Base-by-base conservation (phyloP, 164 flowering plant species). In the Aristolochia contorta region DNA sequence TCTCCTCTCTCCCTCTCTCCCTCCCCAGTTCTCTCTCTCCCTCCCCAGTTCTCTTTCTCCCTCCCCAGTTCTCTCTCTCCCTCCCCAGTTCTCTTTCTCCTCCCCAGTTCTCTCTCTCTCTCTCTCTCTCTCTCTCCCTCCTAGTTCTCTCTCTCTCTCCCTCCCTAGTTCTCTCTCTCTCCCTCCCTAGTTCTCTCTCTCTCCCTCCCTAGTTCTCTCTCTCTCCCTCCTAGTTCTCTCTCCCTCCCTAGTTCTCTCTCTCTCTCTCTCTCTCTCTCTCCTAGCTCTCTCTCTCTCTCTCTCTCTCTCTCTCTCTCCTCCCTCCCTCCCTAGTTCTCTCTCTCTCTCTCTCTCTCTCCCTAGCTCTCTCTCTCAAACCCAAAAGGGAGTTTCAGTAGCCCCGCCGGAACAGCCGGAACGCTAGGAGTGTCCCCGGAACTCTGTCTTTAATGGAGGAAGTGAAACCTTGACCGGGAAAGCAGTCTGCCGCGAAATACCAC, bases 361-460 rank as follows among this genome's bases (percentile, higher is more conserved):
- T 51, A 3, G 24, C 19, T 33, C 25, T 32, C 41, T 10, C 56
- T 56, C n/a, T 54, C 20, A 21, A 52, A 52, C 21, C 21, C 2
- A 20, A 52, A 52, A 19, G 14, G 22, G 20, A 52, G 6, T 21
- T 21, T 19, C 20, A 52, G 23, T 21, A 20, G 21, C 4, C 21
- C 14, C 3, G 24, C 15, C 21, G 25, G 12, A 52, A 18, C 22
- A 20, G 22, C 24, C 16, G 23, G 18, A 57, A 20, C 48, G 19
- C 24, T 25, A 1, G 16, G 24, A 15, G n/a, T 27, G 37, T 37
- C 53, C 16, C 2, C n/a, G 54, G n/a, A 25, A 27, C 63, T 43
- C 54, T 52, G 63, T 69, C 69, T 74, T 57, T 60, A 70, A 79
- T 75, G 78, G 78, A 67, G 19, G 72, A 41, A 16, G 50, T 53